Conservation (phyloP, 2,329 filamentous ascomycete genomes). For the Colletotrichum orchidophilum region DNA sequence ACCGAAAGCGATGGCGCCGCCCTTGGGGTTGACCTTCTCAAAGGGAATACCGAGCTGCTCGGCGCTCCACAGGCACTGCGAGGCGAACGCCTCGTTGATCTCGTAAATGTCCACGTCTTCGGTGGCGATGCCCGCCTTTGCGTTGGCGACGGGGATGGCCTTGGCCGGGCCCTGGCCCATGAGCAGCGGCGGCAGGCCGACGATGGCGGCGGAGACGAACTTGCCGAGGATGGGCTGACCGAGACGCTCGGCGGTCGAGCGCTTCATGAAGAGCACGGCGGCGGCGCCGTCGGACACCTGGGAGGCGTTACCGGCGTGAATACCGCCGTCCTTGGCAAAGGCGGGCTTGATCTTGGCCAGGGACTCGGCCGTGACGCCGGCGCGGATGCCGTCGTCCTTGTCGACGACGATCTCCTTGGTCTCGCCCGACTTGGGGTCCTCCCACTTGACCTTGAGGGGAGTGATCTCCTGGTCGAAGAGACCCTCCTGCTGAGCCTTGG, state of each 20-base stretch:
- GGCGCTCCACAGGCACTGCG: constrained; percentile 92
- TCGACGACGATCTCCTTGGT: constrained; percentile 83
- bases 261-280: constrained; percentile 95
- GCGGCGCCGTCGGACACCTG: constrained; percentile 97
- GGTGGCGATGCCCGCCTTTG: constrained; percentile 85
- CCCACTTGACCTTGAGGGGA: constrained; percentile 85
- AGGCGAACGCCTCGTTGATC: constrained; percentile 99
- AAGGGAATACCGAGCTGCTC: constrained; percentile 84
- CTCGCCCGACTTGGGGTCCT: constrained; percentile 91
- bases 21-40: constrained; percentile 97
- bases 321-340: constrained; percentile 90
- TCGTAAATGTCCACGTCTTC: constrained; percentile 97
- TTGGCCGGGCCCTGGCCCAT: constrained; percentile 98
- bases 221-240: constrained; percentile 92
- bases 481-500: constrained; percentile 85
- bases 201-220: constrained; percentile 85
- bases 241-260: constrained; percentile 86
- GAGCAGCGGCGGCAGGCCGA: constrained; percentile 89
- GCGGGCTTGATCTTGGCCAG: constrained; percentile 91
- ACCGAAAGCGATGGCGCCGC: constrained; percentile 94
- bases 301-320: constrained; percentile 95
- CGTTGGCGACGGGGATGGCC: constrained; percentile 90
- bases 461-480: constrained; percentile 93
- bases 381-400: constrained; percentile 87
- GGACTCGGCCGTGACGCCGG: constrained; percentile 86